Evolutionary conservation across 2,329 filamentous ascomycete species (phyloP).

Genomic region (Xylariaceae sp.): DNA sequence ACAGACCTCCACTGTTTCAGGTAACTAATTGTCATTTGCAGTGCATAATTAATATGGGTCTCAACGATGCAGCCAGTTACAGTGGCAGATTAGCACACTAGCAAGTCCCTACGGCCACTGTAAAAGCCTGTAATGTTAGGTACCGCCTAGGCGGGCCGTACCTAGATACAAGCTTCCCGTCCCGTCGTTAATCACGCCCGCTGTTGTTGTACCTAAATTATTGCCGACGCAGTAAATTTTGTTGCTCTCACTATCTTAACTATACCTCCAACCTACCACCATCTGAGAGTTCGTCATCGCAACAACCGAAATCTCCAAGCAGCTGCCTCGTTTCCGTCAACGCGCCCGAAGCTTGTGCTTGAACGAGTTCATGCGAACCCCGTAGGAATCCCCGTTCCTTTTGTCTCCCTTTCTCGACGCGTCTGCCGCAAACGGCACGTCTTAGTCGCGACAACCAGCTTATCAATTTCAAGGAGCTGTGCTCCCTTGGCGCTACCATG

Average conservation of each 20-base stretch:
- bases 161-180: no score
- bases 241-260: neutral
- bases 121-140: no score
- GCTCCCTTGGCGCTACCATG: slow-evolving; percentile 23
- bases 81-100: no score
- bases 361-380: neutral
- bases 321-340: neutral
- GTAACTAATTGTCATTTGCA: no score
- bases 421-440: neutral
- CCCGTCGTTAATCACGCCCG: no score
- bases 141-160: no score
- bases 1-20: no score
- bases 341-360: neutral
- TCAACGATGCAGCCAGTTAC: no score
- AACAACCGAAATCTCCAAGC: slow-evolving; percentile 1
- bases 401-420: neutral
- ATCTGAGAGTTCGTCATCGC: neutral
- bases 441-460: slow-evolving; percentile 3
- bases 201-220: neutral
- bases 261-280: neutral
- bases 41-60: no score
- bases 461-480: slow-evolving; percentile 12
- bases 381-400: neutral
- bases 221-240: slow-evolving; percentile 12
- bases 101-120: no score